Evolutionary conservation across 106 monocot genomes (phyloP), one percentile per base, ranked within the genome.

Genomic region (Dendrobium catenatum): DNA sequence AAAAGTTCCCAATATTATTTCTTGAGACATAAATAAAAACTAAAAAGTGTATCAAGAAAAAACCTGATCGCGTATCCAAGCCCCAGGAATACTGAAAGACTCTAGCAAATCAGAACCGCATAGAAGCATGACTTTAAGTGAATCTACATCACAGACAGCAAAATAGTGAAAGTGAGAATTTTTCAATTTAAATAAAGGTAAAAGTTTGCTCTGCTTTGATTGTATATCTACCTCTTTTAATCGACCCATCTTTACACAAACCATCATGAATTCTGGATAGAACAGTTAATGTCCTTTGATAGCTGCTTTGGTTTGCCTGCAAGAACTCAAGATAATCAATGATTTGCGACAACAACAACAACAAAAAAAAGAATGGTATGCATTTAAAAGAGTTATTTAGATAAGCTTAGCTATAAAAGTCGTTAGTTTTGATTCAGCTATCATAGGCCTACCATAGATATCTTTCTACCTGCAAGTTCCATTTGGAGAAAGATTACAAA

Each of bases 91-190:
- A 27, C 44, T 85, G 47, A 98, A 98, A 29, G 97, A 94, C 78
- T 98, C 93, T 8, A 98, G 88, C 54, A 98, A 72, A 85, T 98
- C 97, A 78, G 97, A 98, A 76, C 94, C 97, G 87, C 97, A 94
- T 77, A 98, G 86, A 80, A 98, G 97, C 94, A 98, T 94, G 73
- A 98, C 88, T 86, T 90, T 89, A 22, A 94, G 81, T 22, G 86
- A 81, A 42, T 86, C 97, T 94, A 70, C 79, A 90, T 56, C 10
- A 77, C 48, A 29, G 68, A 76, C 6, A 73, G 33, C 70, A 70
- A 31, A 70, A 37, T 31, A 70, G 37, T 27, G 13, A n/a, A 37
- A 29, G 4, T 70, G 70, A 8, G 11, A 33, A 33, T 37, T 70
- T 33, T 70, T 70, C 33, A 8, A 7, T 37, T 37, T 37, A 16